Evolutionary conservation across 202 grass and related monocot genomes (phyloP), one percentile per base, ranked within the genome.

Genomic region (Dendrocalamus latiflorus): DNA sequence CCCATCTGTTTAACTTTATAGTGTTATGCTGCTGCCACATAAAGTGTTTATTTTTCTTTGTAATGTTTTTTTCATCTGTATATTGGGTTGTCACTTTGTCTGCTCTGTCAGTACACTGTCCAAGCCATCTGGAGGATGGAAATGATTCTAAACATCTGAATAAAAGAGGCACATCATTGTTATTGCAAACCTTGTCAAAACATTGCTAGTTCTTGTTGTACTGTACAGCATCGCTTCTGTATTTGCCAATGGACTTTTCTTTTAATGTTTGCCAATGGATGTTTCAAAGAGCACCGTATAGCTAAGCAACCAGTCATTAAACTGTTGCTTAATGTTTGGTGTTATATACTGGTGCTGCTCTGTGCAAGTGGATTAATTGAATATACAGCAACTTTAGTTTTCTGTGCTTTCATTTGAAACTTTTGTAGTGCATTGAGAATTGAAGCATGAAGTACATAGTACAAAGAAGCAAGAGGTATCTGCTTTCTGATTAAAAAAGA

Each of bases 401-500:
- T 43, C 22, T 63, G 13, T 71, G 17, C 24, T 59, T 85, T 45
- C 37, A 54, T 72, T 58, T 74, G 53, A 49, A 78, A 78, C 9
- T 17, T 59, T 30, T 53, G 49, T 67, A 38, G 25, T 51, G n/a
- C 7, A 21, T 59, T 41, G 30, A 67, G 47, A 79, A 51, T 68
- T 78, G 33, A 26, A 70, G 59, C 42, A 77, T 89, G 71, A 53
- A 22, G 51, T 53, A 51, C 22, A 64, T 68, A 41, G 2, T 28
- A 74, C 9, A 5, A 73, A 90, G 33, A 74, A 86, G 50, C 37
- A 74, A 75, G 72, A 68, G 2, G 0, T 50, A 79, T 83, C 21
- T 83, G 12, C 36, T 78, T 69, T 79, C 54, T 75, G 42, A 68
- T 68, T n/a, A 38, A 74, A 86, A 80, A 26, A 30, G 7, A 71